Conservation (phyloP, 2,329 filamentous ascomycete genomes). For the Coniochaeta sp. region DNA sequence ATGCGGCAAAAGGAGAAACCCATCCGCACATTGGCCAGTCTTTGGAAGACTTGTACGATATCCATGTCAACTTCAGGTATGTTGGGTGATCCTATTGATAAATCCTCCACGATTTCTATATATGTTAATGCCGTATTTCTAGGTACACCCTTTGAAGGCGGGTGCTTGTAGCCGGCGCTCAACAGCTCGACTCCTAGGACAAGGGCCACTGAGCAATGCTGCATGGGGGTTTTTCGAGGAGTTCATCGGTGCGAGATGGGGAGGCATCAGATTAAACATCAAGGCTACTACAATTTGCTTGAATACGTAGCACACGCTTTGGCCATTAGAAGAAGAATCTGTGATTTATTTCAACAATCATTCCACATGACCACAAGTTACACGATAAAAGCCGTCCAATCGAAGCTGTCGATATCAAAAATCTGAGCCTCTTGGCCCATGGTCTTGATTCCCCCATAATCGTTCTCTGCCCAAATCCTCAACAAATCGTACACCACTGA, state of each 20-base stretch:
- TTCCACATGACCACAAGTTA: too few species aligned
- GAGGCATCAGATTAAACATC: too few species aligned
- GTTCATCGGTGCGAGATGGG: too few species aligned
- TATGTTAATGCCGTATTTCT: not conserved
- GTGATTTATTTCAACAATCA: too few species aligned
- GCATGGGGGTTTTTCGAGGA: too few species aligned
- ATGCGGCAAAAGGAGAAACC: not conserved
- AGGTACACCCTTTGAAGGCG: slow-evolving; percentile 1
- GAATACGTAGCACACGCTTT: too few species aligned
- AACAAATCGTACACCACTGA: not conserved
- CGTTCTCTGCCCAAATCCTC: not conserved
- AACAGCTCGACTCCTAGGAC: too few species aligned
- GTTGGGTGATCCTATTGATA: not conserved
- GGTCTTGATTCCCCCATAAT: not conserved
- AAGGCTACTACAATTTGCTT: too few species aligned
- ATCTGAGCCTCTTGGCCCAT: not conserved
- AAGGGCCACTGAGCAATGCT: too few species aligned
- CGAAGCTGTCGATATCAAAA: not conserved
- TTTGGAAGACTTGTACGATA: not conserved
- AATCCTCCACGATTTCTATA: not conserved
- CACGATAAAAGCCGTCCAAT: not conserved
- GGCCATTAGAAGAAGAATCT: too few species aligned
- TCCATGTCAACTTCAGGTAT: not conserved
- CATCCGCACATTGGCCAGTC: not conserved
- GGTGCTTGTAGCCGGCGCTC: too few species aligned